These are phyloP conservation scores for Limtongia smithiae DNA, from an alignment of 805 yeast species.

Conservation along the genomic window DNA sequence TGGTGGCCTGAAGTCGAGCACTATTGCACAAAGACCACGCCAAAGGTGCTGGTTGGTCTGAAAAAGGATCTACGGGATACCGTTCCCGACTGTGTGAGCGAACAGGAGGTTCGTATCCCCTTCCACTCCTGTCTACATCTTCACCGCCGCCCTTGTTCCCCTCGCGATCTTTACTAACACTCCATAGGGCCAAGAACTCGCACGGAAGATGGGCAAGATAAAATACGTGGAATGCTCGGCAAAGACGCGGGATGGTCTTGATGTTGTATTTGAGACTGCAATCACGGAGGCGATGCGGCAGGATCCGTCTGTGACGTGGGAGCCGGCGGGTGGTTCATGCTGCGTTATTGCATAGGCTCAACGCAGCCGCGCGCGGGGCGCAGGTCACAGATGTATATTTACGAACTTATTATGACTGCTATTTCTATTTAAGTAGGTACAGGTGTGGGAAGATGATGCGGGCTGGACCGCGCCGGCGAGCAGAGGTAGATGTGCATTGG, in stretches of 20 bases:
- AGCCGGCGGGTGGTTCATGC: no score
- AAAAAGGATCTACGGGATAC: slow-evolving; percentile 57
- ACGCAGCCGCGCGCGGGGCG: no score
- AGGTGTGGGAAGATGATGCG: no score
- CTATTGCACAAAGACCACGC: slow-evolving; percentile 70
- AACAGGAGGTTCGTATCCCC: no score
- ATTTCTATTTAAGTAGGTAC: no score
- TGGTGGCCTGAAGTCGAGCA: slow-evolving; percentile 88
- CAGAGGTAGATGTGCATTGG: no score
- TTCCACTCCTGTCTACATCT: no score
- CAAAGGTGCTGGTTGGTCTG: slow-evolving; percentile 76
- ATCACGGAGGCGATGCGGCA: slow-evolving; percentile 1
- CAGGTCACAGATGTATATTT: no score
- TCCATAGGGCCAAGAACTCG: slow-evolving; percentile 44
- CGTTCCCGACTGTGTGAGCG: slow-evolving; percentile 28
- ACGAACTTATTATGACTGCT: no score
- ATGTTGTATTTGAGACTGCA: slow-evolving; percentile 64
- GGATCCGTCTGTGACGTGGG: background rate
- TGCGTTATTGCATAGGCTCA: no score
- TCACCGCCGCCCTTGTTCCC: no score
- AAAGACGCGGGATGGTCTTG: slow-evolving; percentile 60
- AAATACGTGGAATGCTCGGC: slow-evolving; percentile 81
- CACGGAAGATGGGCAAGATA: slow-evolving; percentile 57
- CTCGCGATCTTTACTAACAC: background rate
- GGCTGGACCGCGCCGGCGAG: no score